Base-by-base conservation (phyloP, 1,284 basidiomycete genomes). In the Bjerkandera adusta region DNA sequence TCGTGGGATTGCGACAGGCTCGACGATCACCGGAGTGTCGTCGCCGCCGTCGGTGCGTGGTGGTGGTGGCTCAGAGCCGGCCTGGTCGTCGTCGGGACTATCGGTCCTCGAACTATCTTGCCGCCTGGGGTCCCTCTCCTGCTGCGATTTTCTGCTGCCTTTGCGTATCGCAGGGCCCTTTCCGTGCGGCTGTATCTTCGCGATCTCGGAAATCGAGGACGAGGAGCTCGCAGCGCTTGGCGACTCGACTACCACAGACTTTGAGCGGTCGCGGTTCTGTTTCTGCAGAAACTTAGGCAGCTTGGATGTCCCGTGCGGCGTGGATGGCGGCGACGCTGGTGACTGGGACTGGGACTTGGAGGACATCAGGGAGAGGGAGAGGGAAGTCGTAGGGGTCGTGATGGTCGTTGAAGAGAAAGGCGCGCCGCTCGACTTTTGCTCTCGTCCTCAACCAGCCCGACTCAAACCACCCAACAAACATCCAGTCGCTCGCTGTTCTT, bases 211-310 rank as follows among this genome's bases (percentile, higher is more conserved):
- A 58, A 49, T 50, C 20, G 65, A 66, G 36, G 72, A 67, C 2
- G 65, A 70, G 45, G 67, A 62, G 61, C 71, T 72, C 48, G 66
- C 63, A 40, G 69, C 56, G 54, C 68, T 68, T 53, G 60, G 59
- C 20, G 53, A 52, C 42, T 70, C 57, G 52, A 81, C 79, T 49
- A 72, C 70, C 53, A 77, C 64, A 24, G 79, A 80, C 66, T 74
- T 80, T 32, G 77, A 76, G 50, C 82, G 68, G 67, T 84, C 82
- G 45, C 81, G 71, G 39, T 62, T 68, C 59, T 73, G 70, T 57
- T 83, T 85, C 61, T 83, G 79, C 10, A 86, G 69, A 58, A 86
- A 83, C 58, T 77, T 83, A 58, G 81, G 72, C 15, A 86, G 67
- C 62, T 84, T 85, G 25, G 79, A 77, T n/a, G n/a, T n/a, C 41